Base-by-base conservation (phyloP, 257 asterid genomes). In the Solanum clarkiae region DNA sequence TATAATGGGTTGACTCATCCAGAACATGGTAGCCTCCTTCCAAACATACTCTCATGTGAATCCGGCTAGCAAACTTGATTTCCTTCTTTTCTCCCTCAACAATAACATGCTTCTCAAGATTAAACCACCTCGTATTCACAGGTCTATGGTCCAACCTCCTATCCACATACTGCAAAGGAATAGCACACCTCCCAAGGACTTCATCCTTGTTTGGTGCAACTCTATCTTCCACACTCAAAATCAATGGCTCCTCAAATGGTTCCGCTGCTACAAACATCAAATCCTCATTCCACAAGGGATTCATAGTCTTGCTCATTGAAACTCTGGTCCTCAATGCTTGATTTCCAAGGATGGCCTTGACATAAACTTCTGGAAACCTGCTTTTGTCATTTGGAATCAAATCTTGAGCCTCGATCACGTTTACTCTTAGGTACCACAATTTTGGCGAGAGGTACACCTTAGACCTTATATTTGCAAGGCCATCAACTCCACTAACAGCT, bases 201-300 rank as follows among this genome's bases (percentile, higher is more conserved):
- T 90, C 93, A 65, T 87, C 91, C 83, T 90, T 90, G 80, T 89
- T 87, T 29, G 91, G 90, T 0, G 87, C 93, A 66, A 90, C 89
- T 74, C 91, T 80, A 70, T 90, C 93, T 81, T 90, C 93, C 84
- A 83, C 91, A n/a, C 90, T 90, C 86, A 90, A 85, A 86, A 90
- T 83, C 29, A 90, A 56, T 3, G 88, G 91, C 88, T 90, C 93
- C 88, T 90, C 93, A 69, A 90, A 90, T 13, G 90, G 90, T 57
- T 90, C 93, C 3, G 93, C 88, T 7, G 86, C 93, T 20, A 90
- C 93, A 89, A 90, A 90, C 90, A 90, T 89, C 54, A 90, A 63
- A 85, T 90, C 93, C 87, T 90, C 93, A 42, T 90, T 90, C 93
- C 93, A 90, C 91, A 90, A 68, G 9, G 93, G 93, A 75, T 90